Evolutionary conservation across 495 filamentous ascomycete genomes (phyloP).

Genomic region (Hypoxylon lienhwacheense): DNA sequence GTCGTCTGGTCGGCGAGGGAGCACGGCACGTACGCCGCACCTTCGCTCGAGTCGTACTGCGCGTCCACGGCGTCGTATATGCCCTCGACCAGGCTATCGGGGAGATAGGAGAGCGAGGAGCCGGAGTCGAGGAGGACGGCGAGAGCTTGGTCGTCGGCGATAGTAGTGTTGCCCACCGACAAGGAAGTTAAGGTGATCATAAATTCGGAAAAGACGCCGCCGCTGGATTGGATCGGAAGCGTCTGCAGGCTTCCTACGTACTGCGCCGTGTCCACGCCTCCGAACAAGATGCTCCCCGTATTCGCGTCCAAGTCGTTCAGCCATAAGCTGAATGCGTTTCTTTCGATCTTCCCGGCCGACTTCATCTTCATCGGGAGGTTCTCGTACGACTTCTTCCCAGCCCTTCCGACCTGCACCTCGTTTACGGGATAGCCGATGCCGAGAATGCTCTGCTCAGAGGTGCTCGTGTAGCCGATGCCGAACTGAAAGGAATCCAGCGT

Average conservation of each 20-base stretch:
- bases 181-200: conserved; percentile 73
- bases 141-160: conserved; percentile 60
- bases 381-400: conserved; percentile 62
- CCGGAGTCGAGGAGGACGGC: conserved; percentile 90
- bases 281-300: conserved; percentile 85
- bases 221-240: conserved; percentile 69
- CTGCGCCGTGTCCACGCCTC: conserved; percentile 83
- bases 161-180: conserved; percentile 46
- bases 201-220: conserved; percentile 69
- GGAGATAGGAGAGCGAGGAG: conserved; percentile 85
- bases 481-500: conserved; percentile 73
- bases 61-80: conserved; percentile 70
- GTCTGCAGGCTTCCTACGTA: conserved; percentile 72
- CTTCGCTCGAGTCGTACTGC: conserved; percentile 57
- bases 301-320: conserved; percentile 77
- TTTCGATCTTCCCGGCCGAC: conserved; percentile 67
- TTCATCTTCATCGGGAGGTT: conserved; percentile 81
- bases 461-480: conserved; percentile 78
- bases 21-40: conserved; percentile 75
- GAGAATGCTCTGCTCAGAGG: conserved; percentile 75
- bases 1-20: conserved; percentile 57
- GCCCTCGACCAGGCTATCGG: conserved; percentile 61
- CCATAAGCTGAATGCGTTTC: conserved; percentile 87
- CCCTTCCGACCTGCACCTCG: conserved; percentile 73
- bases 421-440: conserved; percentile 88